These are phyloP conservation scores for Salvia sclarea DNA, from an alignment of 305 asterid genomes.

Conservation along the genomic window DNA sequence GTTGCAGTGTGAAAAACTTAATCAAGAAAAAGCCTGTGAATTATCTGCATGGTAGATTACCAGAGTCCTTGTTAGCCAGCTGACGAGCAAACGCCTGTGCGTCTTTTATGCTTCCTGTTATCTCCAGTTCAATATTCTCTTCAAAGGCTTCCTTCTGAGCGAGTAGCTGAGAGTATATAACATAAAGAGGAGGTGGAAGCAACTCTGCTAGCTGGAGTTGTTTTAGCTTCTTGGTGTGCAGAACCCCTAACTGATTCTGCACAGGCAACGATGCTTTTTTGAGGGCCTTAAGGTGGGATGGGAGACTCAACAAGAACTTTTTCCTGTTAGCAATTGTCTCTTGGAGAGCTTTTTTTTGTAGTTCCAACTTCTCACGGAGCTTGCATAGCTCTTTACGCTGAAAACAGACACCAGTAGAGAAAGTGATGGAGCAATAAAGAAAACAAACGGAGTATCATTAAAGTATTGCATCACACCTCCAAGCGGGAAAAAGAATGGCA, in stretches of 20 bases:
- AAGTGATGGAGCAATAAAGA: slow-evolving; percentile 14
- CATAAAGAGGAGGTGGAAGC: slow-evolving; percentile 94
- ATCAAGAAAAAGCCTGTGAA: slow-evolving; percentile 2
- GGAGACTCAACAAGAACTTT: slow-evolving; percentile 91
- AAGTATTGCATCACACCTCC: slow-evolving; percentile 16
- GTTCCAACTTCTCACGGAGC: slow-evolving; percentile 79
- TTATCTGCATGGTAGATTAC: slow-evolving; percentile 38
- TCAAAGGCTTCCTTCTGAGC: slow-evolving; percentile 97
- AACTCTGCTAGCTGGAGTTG: slow-evolving; percentile 92
- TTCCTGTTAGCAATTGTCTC: slow-evolving; percentile 85
- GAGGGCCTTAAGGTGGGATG: slow-evolving; percentile 94
- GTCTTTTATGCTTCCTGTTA: slow-evolving; percentile 85
- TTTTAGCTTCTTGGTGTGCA: slow-evolving; percentile 80
- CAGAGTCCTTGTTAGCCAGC: slow-evolving; percentile 78
- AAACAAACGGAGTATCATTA: not conserved
- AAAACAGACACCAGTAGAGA: slow-evolving; percentile 16
- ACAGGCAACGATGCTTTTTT: slow-evolving; percentile 96
- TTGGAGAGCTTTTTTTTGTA: slow-evolving; percentile 78
- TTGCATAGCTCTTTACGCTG: slow-evolving; percentile 94
- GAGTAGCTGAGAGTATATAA: slow-evolving; percentile 80
- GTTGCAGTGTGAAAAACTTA: slow-evolving; percentile 12
- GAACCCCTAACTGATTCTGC: slow-evolving; percentile 81
- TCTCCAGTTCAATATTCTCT: slow-evolving; percentile 85
- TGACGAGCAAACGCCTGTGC: slow-evolving; percentile 88
- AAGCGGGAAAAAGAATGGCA: not conserved